Evolutionary conservation across 2,329 filamentous ascomycete species (phyloP).

Genomic region (Botryotinia calthae): DNA sequence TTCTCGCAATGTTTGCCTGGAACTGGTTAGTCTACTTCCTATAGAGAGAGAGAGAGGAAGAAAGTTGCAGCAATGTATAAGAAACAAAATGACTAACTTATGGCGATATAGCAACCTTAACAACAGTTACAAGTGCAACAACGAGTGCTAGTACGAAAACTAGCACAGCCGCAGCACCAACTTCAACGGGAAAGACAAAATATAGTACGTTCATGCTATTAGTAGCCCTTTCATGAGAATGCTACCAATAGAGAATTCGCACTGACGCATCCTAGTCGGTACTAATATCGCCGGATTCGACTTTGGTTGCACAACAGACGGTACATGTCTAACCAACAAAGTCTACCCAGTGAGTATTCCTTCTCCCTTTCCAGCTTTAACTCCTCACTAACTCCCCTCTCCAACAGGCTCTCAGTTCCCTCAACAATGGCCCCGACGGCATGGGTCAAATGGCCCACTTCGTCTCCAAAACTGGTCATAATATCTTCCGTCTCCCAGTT

Average conservation of each 20-base stretch:
- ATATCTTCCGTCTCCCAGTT: slow-evolving; percentile 51
- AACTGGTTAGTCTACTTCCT: slow-evolving; percentile 4
- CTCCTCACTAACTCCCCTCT: neutral
- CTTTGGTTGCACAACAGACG: slow-evolving; percentile 46
- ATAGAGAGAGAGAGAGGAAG: neutral
- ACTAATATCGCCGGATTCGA: slow-evolving; percentile 44
- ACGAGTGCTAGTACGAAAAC: neutral
- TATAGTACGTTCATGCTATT: slow-evolving; percentile 25
- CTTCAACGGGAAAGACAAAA: slow-evolving; percentile 24
- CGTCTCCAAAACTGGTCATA: slow-evolving; percentile 48
- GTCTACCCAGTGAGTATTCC: slow-evolving; percentile 28
- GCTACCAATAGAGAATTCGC: neutral
- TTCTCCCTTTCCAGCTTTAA: neutral
- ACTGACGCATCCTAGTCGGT: slow-evolving; percentile 27
- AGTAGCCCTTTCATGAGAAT: neutral
- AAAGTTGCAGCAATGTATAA: neutral
- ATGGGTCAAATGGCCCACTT: slow-evolving; percentile 33
- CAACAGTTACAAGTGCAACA: slow-evolving; percentile 8
- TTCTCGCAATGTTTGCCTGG: slow-evolving; percentile 38
- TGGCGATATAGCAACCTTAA: slow-evolving; percentile 6
- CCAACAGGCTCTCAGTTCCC: slow-evolving; percentile 33
- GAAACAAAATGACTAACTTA: neutral
- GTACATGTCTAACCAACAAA: slow-evolving; percentile 40
- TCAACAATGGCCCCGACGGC: slow-evolving; percentile 38
- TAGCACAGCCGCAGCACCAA: neutral